Base-by-base conservation (phyloP, 2,329 filamentous ascomycete genomes). In the Penicillium capsulatum region DNA sequence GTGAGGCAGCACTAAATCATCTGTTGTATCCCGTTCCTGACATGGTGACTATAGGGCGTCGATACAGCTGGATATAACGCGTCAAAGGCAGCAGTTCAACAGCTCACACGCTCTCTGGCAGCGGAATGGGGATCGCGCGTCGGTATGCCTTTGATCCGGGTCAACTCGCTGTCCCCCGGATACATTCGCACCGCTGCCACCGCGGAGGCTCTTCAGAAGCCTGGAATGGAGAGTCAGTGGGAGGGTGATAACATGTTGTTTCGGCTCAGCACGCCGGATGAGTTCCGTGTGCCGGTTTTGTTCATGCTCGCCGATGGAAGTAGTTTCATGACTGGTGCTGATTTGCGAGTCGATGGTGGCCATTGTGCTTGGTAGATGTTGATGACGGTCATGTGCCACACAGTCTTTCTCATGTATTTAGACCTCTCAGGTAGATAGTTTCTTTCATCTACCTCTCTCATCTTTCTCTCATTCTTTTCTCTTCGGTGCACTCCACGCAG, bases 1-100 rank as follows among this genome's bases (percentile, higher is more conserved):
- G 27, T 29, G 40, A 49, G 22, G 45, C 45, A 3, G 35, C 49
- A 4, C 42, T 17, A n/a, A n/a, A n/a, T n/a, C n/a, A n/a, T n/a
- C n/a, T n/a, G n/a, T n/a, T n/a, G n/a, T n/a, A n/a, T n/a, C n/a
- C n/a, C n/a, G n/a, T n/a, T n/a, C n/a, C n/a, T n/a, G n/a, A n/a
- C n/a, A n/a, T n/a, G n/a, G n/a, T n/a, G n/a, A n/a, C n/a, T n/a
- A n/a, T n/a, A n/a, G n/a, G n/a, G n/a, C n/a, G n/a, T n/a, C n/a
- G n/a, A n/a, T n/a, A n/a, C n/a, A n/a, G n/a, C n/a, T n/a, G n/a
- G n/a, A 0, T 74, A 74, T 55, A 73, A 73, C 42, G 54, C 68
- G 1, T 71, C 66, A 27, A 74, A 74, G 48, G 61, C 69, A 0
- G 70, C 64, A 0, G 63, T 74, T 5, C 63, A 66, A 31, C 70